Base-by-base conservation (phyloP, 352 stramenopile species). In the Salisapilia sapeloensis region DNA sequence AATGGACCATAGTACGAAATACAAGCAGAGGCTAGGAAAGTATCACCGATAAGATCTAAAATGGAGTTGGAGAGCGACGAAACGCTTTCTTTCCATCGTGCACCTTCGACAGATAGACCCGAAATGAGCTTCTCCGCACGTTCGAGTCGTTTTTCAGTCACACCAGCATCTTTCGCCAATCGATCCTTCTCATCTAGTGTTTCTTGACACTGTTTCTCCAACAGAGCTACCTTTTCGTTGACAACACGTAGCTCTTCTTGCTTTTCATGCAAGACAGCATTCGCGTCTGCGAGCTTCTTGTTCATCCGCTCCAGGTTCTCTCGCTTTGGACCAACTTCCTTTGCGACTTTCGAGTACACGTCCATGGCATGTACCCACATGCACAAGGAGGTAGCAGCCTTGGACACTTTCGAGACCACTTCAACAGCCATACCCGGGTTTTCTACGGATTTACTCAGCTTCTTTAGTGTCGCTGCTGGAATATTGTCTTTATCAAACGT, bases 401-500 rank as follows among this genome's bases (percentile, higher is more conserved):
- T 91, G 11, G 82, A 96, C 1, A 96, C 84, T 46, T 95, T 96
- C 0, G 66, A 65, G 2, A 96, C 82, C 1, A 92, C 71, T 24
- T 96, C 86, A 1, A 92, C 65, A 1, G 81, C 48, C 77, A 96
- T 94, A 3, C 67, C 69, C 4, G 80, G 74, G 14, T 91, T 75
- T 0, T 58, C 53, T 0, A 94, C 67, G 19, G 78, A 83, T 28
- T 80, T 71, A 17, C 62, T 60, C 2, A 96, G 55, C 47, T 96
- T 96, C 43, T 95, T 94, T 4, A 96, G 42, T 3, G 62, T 82
- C 1, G 69, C 43, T 0, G 54, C 42, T 0, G 77, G 70, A 44
- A 97, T 97, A 48, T 97, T 95, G 49, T 97, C 89, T 53, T 96
- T 96, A 53, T 96, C 87, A 32, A 85, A 96, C 22, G 49, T 70